phyloP scores from a whole-genome alignment of 2,329 filamentous ascomycete genomes.

The Penicillium hesseltinei region DNA sequence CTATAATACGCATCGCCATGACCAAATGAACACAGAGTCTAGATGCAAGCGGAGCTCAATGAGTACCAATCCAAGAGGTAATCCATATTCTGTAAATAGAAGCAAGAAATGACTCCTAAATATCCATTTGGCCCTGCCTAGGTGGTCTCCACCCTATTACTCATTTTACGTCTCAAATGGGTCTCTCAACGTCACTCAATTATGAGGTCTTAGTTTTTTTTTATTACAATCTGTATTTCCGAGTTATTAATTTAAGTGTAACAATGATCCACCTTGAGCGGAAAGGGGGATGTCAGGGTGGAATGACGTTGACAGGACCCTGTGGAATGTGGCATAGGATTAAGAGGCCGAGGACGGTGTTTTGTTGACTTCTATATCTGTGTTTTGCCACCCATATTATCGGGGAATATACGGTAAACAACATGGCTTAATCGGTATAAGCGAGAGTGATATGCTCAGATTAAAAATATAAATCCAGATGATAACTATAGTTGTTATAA shows the following conservation, averaged over 20 bases:
- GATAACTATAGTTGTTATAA: background rate
- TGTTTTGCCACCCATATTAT: background rate
- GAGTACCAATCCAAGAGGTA: background rate
- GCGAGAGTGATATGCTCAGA: background rate
- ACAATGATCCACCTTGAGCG: constrained; percentile 1
- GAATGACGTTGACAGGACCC: constrained; percentile 5
- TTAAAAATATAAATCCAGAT: background rate
- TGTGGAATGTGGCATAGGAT: constrained; percentile 5
- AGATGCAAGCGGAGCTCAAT: constrained; percentile 7
- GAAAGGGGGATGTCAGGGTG: background rate
- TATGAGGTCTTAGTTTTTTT: background rate
- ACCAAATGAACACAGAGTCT: background rate
- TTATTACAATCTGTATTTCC: background rate
- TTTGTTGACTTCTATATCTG: background rate
- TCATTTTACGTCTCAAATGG: constrained; percentile 1
- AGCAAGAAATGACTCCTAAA: background rate
- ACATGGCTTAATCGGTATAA: background rate
- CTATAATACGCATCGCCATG: background rate
- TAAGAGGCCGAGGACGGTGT: background rate
- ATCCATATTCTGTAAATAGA: constrained; percentile 3
- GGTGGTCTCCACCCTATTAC: constrained; percentile 6
- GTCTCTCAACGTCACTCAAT: constrained; percentile 5
- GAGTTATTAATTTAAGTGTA: background rate
- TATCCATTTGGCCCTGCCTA: background rate
- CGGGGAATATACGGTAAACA: background rate